Evolutionary conservation across 352 stramenopile genomes (phyloP).

Genomic region (Globisporangium camurandrum): DNA sequence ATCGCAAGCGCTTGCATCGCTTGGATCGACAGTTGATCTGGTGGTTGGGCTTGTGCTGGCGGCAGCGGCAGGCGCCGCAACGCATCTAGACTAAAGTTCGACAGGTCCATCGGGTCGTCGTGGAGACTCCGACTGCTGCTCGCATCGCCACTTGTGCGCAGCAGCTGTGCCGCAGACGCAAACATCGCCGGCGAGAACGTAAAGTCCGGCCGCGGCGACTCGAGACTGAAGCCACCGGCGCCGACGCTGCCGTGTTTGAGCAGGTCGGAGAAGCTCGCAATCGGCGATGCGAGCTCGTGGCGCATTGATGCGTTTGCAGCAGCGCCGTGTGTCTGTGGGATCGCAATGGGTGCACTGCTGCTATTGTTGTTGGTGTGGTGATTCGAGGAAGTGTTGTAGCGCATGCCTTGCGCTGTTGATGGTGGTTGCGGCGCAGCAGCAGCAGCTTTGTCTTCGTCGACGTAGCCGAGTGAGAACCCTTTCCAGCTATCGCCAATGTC

Average conservation of each 20-base stretch:
- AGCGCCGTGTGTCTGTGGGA: constrained; percentile 4
- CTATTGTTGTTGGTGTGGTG: constrained; percentile 1
- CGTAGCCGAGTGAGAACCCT: constrained; percentile 59
- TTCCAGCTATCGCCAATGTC: constrained; percentile 64
- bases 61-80: constrained; percentile 15
- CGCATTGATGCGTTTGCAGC: constrained; percentile 12
- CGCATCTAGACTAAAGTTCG: constrained; percentile 32
- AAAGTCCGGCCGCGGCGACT: constrained; percentile 23
- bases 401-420: background rate
- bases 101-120: constrained; percentile 25
- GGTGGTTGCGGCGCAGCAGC: background rate
- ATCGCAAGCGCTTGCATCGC: no score
- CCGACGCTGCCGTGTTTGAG: constrained; percentile 24
- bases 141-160: background rate
- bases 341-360: constrained; percentile 6
- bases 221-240: constrained; percentile 22
- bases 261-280: constrained; percentile 39
- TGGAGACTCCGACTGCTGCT: constrained; percentile 2
- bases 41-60: background rate
- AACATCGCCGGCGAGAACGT: constrained; percentile 17
- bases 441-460: constrained; percentile 28
- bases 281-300: constrained; percentile 21
- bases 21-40: background rate
- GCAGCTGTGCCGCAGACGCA: constrained; percentile 16
- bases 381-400: background rate